These are phyloP conservation scores for Ricinus communis DNA, from an alignment of 345 rosid genomes.

Conservation along the genomic window DNA sequence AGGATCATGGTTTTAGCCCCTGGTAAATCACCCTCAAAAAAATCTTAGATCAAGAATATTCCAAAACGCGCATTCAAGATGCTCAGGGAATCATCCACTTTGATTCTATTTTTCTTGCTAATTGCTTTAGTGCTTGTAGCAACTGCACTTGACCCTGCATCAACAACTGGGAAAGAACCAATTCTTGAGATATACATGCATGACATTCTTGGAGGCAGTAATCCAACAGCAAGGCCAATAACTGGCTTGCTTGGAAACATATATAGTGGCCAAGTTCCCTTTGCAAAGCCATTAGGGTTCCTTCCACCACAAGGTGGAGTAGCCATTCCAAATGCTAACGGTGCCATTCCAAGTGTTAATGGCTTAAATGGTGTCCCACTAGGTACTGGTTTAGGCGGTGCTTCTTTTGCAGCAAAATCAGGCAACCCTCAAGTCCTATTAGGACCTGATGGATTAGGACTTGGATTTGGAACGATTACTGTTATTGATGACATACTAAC, in stretches of 20 bases:
- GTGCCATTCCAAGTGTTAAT: conserved; percentile 74
- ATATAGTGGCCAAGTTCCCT: conserved; percentile 86
- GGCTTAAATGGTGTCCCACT: conserved; percentile 76
- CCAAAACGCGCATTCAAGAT: conserved; percentile 8
- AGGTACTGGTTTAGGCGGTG: conserved; percentile 84
- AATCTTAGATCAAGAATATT: not conserved
- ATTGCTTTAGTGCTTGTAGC: conserved; percentile 15
- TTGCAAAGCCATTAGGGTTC: conserved; percentile 77
- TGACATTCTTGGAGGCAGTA: conserved; percentile 84
- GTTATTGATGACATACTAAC: conserved; percentile 77
- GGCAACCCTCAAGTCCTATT: conserved; percentile 57
- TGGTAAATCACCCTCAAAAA: not conserved
- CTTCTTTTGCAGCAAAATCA: conserved; percentile 47
- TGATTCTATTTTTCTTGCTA: not conserved
- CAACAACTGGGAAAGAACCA: conserved; percentile 40
- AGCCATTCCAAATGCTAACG: conserved; percentile 83
- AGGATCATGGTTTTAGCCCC: not conserved
- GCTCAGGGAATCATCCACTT: conserved; percentile 7
- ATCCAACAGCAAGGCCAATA: conserved; percentile 81
- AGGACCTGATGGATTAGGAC: conserved; percentile 77
- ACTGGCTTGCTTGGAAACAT: conserved; percentile 90
- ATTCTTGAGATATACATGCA: conserved; percentile 80
- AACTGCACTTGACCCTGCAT: conserved; percentile 42
- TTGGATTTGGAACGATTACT: conserved; percentile 82
- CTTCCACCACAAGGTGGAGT: conserved; percentile 61